Base-by-base conservation (phyloP, 139 green algal species). In the Coelastrella sp. region DNA sequence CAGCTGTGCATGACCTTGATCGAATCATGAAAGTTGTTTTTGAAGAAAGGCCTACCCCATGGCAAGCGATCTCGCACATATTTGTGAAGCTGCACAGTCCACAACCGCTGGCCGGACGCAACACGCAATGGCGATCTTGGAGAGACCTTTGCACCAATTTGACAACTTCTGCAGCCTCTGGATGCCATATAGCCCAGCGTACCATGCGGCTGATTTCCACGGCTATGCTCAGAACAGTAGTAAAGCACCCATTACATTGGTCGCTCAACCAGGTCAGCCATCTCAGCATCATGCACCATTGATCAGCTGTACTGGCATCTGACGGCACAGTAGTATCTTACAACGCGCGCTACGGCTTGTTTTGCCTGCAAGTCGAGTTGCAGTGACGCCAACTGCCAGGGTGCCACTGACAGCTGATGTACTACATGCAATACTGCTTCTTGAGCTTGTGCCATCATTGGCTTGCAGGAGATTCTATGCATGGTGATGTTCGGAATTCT, bases 401-500 rank as follows among this genome's bases (percentile, higher is more conserved):
- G n/a, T 82, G 57, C 14, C n/a, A 59, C 25, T 56, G 73, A 25
- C 17, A 17, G 14, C 19, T n/a, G n/a, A 22, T 49, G 35, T 49
- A 49, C 35, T 49, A 49, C 35, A 49, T 1, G 35, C 35, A 49
- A 49, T 49, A 49, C 35, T 49, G 35, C 35, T 49, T 3, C 35
- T 49, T 49, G 35, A 49, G 35, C 35, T 49, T 49, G 35, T 79
- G 10, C 10, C 6, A 79, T 35, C 73, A 79, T 35, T 35, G 73
- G 58, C 25, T 58, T 75, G 82, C 82, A 87, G 82, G 82, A 87
- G 82, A 25, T 87, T 24, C 63, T 87, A 27, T 27, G 7, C 6
- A 87, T 70, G 65, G 61, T 87, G 11, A 78, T 87, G 65, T 87
- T 57, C 49, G 65, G 82, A n/a, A 87, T 87, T 27, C 63, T 87